phyloP scores from a whole-genome alignment of 2,329 filamentous ascomycete genomes.

The Cercospora brassicicola region DNA sequence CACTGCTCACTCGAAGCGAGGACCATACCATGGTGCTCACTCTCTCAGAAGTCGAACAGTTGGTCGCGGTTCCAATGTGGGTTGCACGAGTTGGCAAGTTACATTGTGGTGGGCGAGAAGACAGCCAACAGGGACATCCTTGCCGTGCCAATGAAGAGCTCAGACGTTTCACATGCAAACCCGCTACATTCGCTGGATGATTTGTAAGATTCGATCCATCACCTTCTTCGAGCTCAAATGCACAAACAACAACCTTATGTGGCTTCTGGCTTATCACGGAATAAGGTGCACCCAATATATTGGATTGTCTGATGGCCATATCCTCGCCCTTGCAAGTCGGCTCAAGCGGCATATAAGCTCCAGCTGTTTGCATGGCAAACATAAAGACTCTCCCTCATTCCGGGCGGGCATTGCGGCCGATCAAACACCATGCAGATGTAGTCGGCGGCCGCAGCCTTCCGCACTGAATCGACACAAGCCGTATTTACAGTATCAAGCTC shows the following conservation, averaged over 20 bases:
- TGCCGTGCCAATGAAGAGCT: not conserved
- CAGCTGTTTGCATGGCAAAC: not conserved
- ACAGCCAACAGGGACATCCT: not conserved
- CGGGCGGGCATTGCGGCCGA: not conserved
- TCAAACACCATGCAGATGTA: not conserved
- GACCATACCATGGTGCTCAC: not conserved
- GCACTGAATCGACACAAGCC: not conserved
- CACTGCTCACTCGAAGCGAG: not conserved
- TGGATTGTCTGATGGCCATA: not conserved
- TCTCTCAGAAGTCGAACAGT: not conserved
- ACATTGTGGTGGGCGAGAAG: not conserved
- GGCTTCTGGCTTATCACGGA: not conserved
- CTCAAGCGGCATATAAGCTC: not conserved
- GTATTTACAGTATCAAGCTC: not conserved
- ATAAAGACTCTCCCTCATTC: not conserved
- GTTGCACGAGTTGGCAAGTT: not conserved
- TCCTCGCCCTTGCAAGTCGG: not conserved
- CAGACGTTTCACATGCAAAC: not conserved
- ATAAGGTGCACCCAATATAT: not conserved
- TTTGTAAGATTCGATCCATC: not conserved
- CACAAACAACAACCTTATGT: not conserved
- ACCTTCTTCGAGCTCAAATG: not conserved
- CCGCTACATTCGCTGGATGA: not conserved
- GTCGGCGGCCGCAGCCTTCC: not conserved
- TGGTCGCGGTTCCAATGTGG: not conserved